Evolutionary conservation across 768 basidiomycete genomes (phyloP).

Genomic region (Naematelia aurantialba): DNA sequence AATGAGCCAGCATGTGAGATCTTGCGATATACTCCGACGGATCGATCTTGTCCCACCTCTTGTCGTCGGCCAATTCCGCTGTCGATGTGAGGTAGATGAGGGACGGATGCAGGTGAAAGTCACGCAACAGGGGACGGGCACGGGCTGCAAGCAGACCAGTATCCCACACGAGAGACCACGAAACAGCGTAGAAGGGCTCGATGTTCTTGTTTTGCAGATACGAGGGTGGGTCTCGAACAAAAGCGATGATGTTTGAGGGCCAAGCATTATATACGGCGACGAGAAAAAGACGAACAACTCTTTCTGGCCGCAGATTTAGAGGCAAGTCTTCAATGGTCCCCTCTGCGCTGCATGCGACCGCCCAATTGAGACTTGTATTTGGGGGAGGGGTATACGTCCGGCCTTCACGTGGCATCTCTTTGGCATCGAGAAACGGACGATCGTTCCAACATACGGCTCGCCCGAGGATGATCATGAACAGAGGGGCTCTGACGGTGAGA

Average conservation of each 20-base stretch:
- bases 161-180: conserved; percentile 69
- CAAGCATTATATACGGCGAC: conserved; percentile 73
- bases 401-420: conserved; percentile 62
- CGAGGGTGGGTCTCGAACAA: conserved; percentile 64
- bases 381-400: conserved; percentile 51
- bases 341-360: conserved; percentile 16
- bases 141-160: conserved; percentile 66
- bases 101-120: conserved; percentile 69
- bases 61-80: conserved; percentile 62
- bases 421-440: conserved; percentile 49
- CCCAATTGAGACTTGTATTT: conserved; percentile 17
- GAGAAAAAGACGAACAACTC: conserved; percentile 25
- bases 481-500: conserved; percentile 34
- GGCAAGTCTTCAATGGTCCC: conserved; percentile 7
- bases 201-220: conserved; percentile 60
- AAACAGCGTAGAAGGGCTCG: conserved; percentile 62
- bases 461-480: conserved; percentile 42
- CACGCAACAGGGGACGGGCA: conserved; percentile 58
- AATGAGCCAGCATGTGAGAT: conserved; percentile 34
- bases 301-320: conserved; percentile 41
- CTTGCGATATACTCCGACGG: conserved; percentile 32
- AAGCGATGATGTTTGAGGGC: conserved; percentile 79
- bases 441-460: conserved; percentile 46
- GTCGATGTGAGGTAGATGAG: conserved; percentile 65
- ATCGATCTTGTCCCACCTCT: conserved; percentile 61